Base-by-base conservation (phyloP, 345 rosid genomes). In the Hevea brasiliensis region DNA sequence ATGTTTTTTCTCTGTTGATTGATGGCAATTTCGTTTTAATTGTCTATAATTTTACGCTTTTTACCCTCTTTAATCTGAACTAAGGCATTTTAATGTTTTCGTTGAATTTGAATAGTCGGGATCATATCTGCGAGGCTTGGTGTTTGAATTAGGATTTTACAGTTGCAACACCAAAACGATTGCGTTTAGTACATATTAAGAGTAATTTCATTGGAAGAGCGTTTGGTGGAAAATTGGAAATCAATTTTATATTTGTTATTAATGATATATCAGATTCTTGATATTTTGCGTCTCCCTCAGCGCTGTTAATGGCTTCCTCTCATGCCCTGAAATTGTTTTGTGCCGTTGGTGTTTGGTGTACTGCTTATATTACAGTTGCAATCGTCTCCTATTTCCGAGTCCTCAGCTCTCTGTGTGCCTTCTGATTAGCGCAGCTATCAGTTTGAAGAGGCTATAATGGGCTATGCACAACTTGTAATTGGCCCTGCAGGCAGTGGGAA, bases 401-500 rank as follows among this genome's bases (percentile, higher is more conserved):
- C 72, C 61, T 90, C 73, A 72, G 76, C 65, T 86, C 85, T 37
- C 32, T 92, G 47, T 89, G 87, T 70, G 65, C 72, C 0, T 68
- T 65, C 67, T 87, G 82, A 45, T 57, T 66, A 57, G 53, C 61
- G 11, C 18, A 21, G 60, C 21, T 35, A 56, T 40, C 29, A 29
- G 14, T 54, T 21, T 42, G 9, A 12, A 48, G 42, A n/a, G 1
- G 68, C 44, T 29, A 57, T 29, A 72, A 89, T 92, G 96, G 98
- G 96, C 61, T 92, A 90, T 26, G 94, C 96, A 21, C 98, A 92
- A 74, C 90, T 90, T 53, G 96, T 92, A 54, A 90, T 89, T 17
- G 92, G 87, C 70, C 91, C 94, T 58, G 96, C 96, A 2, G 92
- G 96, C 79, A 92, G 98, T 70, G 96, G 94, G 66, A 90, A 89